These are phyloP conservation scores for Skeletonema marinoi DNA, from an alignment of 108 stramenopile genomes.

Conservation along the genomic window DNA sequence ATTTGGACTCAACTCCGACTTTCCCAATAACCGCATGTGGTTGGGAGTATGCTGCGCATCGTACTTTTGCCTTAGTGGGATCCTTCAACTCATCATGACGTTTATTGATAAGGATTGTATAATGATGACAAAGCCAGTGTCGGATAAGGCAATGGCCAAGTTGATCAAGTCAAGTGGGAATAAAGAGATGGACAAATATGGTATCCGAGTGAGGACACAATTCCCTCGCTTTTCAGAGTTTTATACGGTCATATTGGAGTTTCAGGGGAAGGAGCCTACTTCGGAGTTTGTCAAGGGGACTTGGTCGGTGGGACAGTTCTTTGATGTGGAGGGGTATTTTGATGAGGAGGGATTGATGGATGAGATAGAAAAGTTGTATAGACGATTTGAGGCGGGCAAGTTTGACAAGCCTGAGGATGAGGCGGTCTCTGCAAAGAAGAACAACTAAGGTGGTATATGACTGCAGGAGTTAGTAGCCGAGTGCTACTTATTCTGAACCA, in stretches of 20 bases:
- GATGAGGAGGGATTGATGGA: conserved; percentile 78
- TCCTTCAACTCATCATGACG: conserved; percentile 91
- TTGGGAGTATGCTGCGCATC: conserved; percentile 89
- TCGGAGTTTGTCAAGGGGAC: conserved; percentile 65
- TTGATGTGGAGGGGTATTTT: conserved; percentile 93
- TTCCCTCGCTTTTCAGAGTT: conserved; percentile 89
- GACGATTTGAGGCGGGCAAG: conserved; percentile 70
- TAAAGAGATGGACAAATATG: conserved; percentile 59
- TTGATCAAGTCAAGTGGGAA: conserved; percentile 56
- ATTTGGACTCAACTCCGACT: conserved; percentile 88
- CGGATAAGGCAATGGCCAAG: conserved; percentile 37
- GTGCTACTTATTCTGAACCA: neutral
- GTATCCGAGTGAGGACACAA: conserved; percentile 76
- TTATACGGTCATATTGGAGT: conserved; percentile 86
- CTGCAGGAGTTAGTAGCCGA: neutral
- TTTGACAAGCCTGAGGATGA: conserved; percentile 51
- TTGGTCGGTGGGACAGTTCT: conserved; percentile 91
- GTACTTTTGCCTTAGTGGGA: conserved; percentile 92
- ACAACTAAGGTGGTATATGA: neutral
- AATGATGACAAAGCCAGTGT: conserved; percentile 74
- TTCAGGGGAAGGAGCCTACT: conserved; percentile 45
- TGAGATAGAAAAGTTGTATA: conserved; percentile 65
- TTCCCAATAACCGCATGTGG: conserved; percentile 87
- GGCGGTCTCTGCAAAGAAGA: conserved; percentile 11
- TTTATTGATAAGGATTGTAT: conserved; percentile 94